These are phyloP conservation scores for Tylopilus subfusipes DNA, from an alignment of 768 basidiomycete species.

Conservation along the genomic window DNA sequence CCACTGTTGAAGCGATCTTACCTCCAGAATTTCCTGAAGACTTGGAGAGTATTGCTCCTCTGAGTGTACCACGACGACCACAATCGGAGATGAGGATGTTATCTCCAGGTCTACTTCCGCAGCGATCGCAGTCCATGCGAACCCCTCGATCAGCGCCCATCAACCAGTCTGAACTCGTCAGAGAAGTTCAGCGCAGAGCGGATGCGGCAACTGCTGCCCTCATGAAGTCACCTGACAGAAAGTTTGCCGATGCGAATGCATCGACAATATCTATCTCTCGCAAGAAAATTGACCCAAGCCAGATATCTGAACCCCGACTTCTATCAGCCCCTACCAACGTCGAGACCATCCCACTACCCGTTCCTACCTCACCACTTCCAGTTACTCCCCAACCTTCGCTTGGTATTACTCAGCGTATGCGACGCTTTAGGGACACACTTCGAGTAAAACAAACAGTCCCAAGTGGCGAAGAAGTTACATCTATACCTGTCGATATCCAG, in stretches of 20 bases:
- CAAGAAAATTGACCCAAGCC: conserved; percentile 56
- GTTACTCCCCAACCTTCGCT: conserved; percentile 40
- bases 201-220: conserved; percentile 65
- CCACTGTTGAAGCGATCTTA: conserved; percentile 34
- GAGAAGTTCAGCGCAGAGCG: conserved; percentile 64
- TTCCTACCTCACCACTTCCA: conserved; percentile 31
- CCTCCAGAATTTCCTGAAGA: conserved; percentile 21
- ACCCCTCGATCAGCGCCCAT: conserved; percentile 39
- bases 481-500: conserved; percentile 42
- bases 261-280: conserved; percentile 43
- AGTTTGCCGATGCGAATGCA: conserved; percentile 39
- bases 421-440: conserved; percentile 65
- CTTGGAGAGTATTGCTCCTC: conserved; percentile 6
- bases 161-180: conserved; percentile 54
- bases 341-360: conserved; percentile 59
- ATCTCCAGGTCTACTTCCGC: conserved; percentile 20
- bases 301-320: conserved; percentile 64
- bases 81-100: conserved; percentile 1
- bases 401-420: conserved; percentile 67
- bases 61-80: conserved; percentile 4
- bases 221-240: conserved; percentile 45
- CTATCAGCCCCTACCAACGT: conserved; percentile 67
- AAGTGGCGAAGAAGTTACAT: conserved; percentile 49
- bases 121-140: conserved; percentile 36
- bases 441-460: conserved; percentile 48